Base-by-base conservation (phyloP, 2,329 filamentous ascomycete genomes). In the Polytolypa hystricis region DNA sequence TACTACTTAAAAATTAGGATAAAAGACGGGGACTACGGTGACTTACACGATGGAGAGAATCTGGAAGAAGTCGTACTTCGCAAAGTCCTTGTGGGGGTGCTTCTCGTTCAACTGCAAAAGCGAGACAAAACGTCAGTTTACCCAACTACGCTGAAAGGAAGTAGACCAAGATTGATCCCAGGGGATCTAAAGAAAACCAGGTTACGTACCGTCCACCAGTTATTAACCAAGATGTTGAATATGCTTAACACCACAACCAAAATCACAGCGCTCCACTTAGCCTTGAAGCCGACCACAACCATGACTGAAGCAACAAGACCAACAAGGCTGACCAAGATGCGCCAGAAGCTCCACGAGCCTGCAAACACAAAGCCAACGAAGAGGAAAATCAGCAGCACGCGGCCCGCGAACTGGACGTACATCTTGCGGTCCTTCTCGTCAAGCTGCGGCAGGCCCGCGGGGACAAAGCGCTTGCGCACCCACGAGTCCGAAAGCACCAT, bases 51-150 rank as follows among this genome's bases (percentile, higher is more conserved):
- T 98, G 35, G 91, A 98, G 38, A 98, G 73, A 53, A 96, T 95
- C 71, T 98, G 91, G 79, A 98, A 98, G 73, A 98, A 98, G 63
- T 98, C 91, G 75, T 98, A 98, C 70, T 98, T 98, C 71, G 91
- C 91, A 59, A 98, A 98, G 65, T 98, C 91, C 77, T 96, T 96
- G 74, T 96, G 89, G 33, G 91, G 91, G 70, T 98, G 91, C 69
- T 93, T 84, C 50, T 89, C 82, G 69, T 96, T 89, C 49, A 98
- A 84, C 83, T 93, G 48, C 40, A 39, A 45, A 59, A 53, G 30
- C 30, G 49, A 31, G 45, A 41, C 20, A 12, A 40, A 30, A 23
- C 34, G 40, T 42, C 37, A 40, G 35, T 17, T 4, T 20, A 35
- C 25, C 16, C 11, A 30, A 3, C 11, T 35, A n/a, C 17, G 15